Evolutionary conservation across 2,329 filamentous ascomycete species (phyloP).

Genomic region (Penicillium sp.): DNA sequence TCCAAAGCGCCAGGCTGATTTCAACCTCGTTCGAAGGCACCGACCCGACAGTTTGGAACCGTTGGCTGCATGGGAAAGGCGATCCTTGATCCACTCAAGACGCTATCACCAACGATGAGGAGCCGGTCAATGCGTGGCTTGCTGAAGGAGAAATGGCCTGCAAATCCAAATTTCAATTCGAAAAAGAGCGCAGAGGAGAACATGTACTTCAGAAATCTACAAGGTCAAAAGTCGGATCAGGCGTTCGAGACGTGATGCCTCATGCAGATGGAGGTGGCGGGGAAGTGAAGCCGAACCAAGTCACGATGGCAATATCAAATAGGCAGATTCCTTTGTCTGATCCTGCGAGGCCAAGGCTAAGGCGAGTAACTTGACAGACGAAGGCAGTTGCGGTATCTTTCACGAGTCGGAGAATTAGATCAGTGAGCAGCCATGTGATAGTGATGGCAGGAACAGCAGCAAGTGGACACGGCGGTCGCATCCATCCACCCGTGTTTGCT

Average conservation of each 20-base stretch:
- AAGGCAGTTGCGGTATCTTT: conserved; percentile 8
- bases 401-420: conserved; percentile 17
- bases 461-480: not conserved
- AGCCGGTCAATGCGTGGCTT: not conserved
- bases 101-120: not conserved
- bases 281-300: not conserved
- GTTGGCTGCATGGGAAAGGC: conserved; percentile 14
- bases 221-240: not conserved
- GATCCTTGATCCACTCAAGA: conserved; percentile 18
- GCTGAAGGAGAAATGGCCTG: not conserved
- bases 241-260: not conserved
- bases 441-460: not conserved
- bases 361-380: not conserved
- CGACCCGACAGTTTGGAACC: conserved; percentile 19
- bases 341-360: not conserved
- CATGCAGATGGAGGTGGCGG: not conserved
- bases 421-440: conserved; percentile 13
- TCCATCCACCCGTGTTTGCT: conserved; percentile 1
- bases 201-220: not conserved
- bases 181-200: not conserved
- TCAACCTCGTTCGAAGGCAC: not conserved
- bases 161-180: not conserved
- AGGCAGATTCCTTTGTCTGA: conserved; percentile 5
- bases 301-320: not conserved
- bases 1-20: not conserved